Conservation (phyloP, 2,329 filamentous ascomycete species). For the Penicillium sp. region DNA sequence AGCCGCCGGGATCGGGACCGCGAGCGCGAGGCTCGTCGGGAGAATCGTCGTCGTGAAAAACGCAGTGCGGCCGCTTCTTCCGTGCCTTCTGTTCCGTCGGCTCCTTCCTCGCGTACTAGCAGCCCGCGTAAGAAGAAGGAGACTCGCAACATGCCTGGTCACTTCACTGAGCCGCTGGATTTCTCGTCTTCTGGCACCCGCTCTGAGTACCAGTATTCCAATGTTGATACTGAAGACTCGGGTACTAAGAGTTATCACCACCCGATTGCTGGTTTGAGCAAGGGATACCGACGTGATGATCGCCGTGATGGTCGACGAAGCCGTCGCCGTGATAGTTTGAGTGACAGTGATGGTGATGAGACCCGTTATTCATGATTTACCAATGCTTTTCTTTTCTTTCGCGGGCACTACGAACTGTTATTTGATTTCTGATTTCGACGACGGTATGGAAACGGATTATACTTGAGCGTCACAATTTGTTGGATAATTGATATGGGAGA, state of each 20-base stretch:
- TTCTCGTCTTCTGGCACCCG: conserved; percentile 40
- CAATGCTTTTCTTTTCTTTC: background rate
- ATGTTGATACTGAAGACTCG: conserved; percentile 42
- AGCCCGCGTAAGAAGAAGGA: conserved; percentile 41
- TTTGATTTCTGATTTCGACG: conserved; percentile 3
- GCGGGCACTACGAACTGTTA: background rate
- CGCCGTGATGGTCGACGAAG: conserved; percentile 26
- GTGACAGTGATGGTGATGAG: conserved; percentile 51
- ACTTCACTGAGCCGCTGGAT: conserved; percentile 47
- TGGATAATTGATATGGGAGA: conserved; percentile 9
- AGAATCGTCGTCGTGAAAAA: conserved; percentile 28
- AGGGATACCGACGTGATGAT: conserved; percentile 41
- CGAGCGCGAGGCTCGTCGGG: conserved; percentile 24
- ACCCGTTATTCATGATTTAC: conserved; percentile 29
- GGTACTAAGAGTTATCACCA: conserved; percentile 59
- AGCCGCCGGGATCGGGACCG: conserved; percentile 17
- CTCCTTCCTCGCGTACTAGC: conserved; percentile 33
- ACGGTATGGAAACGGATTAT: background rate
- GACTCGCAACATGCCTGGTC: conserved; percentile 36
- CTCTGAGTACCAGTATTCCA: conserved; percentile 43
- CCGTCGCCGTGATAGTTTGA: conserved; percentile 53
- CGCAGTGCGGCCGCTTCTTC: conserved; percentile 26
- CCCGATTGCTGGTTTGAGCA: conserved; percentile 56
- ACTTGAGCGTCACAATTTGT: conserved; percentile 1
- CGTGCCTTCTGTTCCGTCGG: conserved; percentile 22